Evolutionary conservation across 371 early-diverging fungal genomes (phyloP), one percentile per base, ranked within the genome.

Genomic region (Mortierella sp.): DNA sequence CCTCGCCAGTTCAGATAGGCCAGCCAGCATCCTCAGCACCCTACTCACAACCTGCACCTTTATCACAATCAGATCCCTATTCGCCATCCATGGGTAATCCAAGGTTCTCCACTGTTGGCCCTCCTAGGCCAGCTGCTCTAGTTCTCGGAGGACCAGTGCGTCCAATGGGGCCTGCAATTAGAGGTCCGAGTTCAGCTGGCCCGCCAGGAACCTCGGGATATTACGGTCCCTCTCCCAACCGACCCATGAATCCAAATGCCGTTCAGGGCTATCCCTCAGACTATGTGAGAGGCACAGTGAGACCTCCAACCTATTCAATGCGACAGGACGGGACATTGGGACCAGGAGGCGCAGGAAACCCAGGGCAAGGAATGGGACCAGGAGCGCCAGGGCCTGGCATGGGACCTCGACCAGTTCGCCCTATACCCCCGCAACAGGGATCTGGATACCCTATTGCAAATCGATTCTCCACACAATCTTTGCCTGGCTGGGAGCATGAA

Each of bases 401-500:
- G 64, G 59, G 55, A 32, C 73, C 68, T 40, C 66, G 78, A 51
- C 67, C 70, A 32, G 59, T 55, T 55, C 69, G 70, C 1, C 64
- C 75, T 24, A 55, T 45, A 20, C 58, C 59, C 9, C 65, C 62
- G 11, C 79, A 66, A 30, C 65, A 37, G 37, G 45, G 28, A 28
- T 30, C 64, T 40, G 70, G 12, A n/a, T 77, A 72, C 51, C 72
- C 71, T 3, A 76, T 76, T 35, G 55, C 77, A 20, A 77, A 68
- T 65, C 69, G 79, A 30, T 74, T 73, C 45, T 78, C 79, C 40
- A 78, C 79, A 6, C 79, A 78, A 32, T 78, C 79, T 11, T 37
- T 78, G 14, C 63, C 79, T 32, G 79, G 79, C 11, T 74, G 79
- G 79, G 79, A 78, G 37, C 74, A 67, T 24, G 79, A 73, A 1